A percentile compares a stretch with the other conserved stretches of the same genome.
Evolutionary conservation across 176 grass and related monocot genomes (phyloP).

Genomic region (Melocanna baccifera): DNA sequence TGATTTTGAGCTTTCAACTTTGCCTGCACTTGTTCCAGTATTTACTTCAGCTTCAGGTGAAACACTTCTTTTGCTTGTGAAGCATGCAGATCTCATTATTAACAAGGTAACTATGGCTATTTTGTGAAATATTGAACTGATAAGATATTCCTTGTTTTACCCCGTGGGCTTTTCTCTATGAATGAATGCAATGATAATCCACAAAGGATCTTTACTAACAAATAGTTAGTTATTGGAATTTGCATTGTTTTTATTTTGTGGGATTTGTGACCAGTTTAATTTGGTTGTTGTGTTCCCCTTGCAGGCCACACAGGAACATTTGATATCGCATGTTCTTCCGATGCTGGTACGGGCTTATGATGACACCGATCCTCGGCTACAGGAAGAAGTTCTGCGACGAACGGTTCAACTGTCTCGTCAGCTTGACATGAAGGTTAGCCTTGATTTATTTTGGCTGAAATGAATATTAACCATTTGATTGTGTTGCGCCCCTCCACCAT

Average conservation of each 20-base stretch:
- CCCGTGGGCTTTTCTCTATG: not conserved
- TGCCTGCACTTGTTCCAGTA: constrained; percentile 90
- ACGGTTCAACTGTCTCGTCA: constrained; percentile 70
- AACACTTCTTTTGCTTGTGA: constrained; percentile 95
- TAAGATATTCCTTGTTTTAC: not conserved
- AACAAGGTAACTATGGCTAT: constrained; percentile 64
- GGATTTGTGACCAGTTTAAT: not conserved
- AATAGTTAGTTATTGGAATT: not conserved
- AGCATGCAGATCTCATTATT: constrained; percentile 90
- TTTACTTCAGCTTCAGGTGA: constrained; percentile 94
- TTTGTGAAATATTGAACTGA: not conserved
- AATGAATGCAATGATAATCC: not conserved
- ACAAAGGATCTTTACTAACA: not conserved
- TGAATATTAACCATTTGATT: constrained; percentile 30
- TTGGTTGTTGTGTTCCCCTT: constrained; percentile 8
- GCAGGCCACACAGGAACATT: constrained; percentile 73
- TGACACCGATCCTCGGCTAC: constrained; percentile 93
- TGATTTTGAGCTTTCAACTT: constrained; percentile 96
- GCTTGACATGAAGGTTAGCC: constrained; percentile 68
- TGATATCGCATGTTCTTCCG: constrained; percentile 78
- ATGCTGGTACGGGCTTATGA: constrained; percentile 95
- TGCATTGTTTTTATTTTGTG: not conserved
- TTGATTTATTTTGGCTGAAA: constrained; percentile 1
- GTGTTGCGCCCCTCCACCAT: not conserved
- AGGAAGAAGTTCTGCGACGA: constrained; percentile 91